A percentile compares a stretch with the other conserved stretches of the same genome.
Conservation (phyloP, 2,329 filamentous ascomycete species). For the Nemania abortiva region DNA sequence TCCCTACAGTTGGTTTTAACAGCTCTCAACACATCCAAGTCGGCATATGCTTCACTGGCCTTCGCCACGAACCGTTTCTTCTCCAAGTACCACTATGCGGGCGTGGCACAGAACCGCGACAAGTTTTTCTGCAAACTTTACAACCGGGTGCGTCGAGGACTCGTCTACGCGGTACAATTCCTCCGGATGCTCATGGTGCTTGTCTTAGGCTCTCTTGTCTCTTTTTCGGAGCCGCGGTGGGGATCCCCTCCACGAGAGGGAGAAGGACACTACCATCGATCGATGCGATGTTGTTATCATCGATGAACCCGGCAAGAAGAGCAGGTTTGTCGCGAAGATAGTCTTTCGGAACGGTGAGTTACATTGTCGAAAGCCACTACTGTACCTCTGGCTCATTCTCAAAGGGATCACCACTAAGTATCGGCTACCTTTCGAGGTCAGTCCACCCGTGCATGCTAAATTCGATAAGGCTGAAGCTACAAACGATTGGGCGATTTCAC, state of each 20-base stretch:
- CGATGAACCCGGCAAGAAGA: conserved; percentile 77
- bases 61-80: conserved; percentile 78
- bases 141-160: conserved; percentile 66
- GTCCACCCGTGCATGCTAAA: conserved; percentile 79
- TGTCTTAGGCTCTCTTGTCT: conserved; percentile 71
- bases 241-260: conserved; percentile 68
- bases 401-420: conserved; percentile 81
- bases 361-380: background rate
- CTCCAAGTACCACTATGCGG: conserved; percentile 75
- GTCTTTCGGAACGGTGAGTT: conserved; percentile 75
- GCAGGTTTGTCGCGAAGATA: conserved; percentile 79
- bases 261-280: conserved; percentile 78
- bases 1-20: conserved; percentile 74
- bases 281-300: conserved; percentile 80
- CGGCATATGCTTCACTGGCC: conserved; percentile 79
- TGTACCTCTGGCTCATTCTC: conserved; percentile 39
- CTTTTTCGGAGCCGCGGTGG: conserved; percentile 77
- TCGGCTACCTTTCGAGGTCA: conserved; percentile 78
- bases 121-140: conserved; percentile 82
- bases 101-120: conserved; percentile 62
- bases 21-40: conserved; percentile 83
- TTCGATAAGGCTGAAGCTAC: conserved; percentile 75
- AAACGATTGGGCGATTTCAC: conserved; percentile 79
- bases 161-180: background rate
- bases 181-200: conserved; percentile 1